phyloP scores from a whole-genome alignment of 495 filamentous ascomycete genomes.

The Penicillium roqueforti region DNA sequence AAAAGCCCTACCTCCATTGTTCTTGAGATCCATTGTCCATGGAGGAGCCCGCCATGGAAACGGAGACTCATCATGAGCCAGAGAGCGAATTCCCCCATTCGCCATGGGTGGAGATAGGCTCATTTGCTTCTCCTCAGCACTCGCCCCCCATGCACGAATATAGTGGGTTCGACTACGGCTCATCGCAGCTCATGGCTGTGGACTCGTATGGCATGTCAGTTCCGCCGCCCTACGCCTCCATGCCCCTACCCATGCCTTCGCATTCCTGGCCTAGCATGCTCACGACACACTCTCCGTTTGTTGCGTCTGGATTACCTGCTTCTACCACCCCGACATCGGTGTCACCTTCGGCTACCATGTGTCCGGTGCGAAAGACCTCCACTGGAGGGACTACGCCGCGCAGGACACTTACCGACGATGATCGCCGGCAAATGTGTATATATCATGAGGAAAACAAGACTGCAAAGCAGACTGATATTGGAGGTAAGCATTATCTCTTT shows the following conservation, averaged over 20 bases:
- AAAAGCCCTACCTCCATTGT: not conserved
- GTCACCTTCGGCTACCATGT: conserved; percentile 44
- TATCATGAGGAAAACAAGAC: conserved; percentile 92
- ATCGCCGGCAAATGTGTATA: conserved; percentile 88
- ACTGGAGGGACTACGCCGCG: conserved; percentile 63
- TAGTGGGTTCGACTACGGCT: conserved; percentile 40
- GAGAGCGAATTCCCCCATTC: conserved; percentile 49
- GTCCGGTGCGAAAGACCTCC: conserved; percentile 48
- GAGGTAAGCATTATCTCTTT: conserved; percentile 53
- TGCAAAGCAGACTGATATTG: conserved; percentile 98
- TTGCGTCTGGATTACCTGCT: conserved; percentile 35
- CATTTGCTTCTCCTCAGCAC: conserved; percentile 42
- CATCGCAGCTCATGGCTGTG: conserved; percentile 33
- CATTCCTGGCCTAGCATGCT: conserved; percentile 71
- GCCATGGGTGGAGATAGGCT: conserved; percentile 50
- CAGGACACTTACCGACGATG: conserved; percentile 88
- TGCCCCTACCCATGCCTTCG: conserved; percentile 62
- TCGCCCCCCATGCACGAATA: conserved; percentile 44
- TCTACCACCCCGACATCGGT: conserved; percentile 55
- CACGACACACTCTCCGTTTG: conserved; percentile 37
- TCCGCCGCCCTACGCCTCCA: conserved; percentile 45
- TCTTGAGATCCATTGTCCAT: conserved; percentile 10
- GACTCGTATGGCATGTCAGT: conserved; percentile 44
- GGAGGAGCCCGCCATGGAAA: conserved; percentile 37
- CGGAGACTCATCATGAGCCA: conserved; percentile 41